phyloP scores from a whole-genome alignment of 2,329 filamentous ascomycete species.

The Neurospora crassa region DNA sequence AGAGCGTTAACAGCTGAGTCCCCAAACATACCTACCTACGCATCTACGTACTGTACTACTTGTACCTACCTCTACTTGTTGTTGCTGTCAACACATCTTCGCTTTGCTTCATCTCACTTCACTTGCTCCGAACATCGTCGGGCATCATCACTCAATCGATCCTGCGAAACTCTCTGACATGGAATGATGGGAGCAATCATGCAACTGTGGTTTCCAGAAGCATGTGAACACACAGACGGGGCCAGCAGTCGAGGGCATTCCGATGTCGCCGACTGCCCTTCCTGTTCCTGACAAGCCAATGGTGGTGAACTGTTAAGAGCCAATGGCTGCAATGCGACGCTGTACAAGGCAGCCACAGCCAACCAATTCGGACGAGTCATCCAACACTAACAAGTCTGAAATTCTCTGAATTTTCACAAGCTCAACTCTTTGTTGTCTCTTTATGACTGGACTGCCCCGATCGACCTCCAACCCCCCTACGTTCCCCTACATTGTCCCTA shows the following conservation, averaged over 20 bases:
- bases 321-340: background rate
- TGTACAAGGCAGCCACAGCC: background rate
- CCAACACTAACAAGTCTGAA: background rate
- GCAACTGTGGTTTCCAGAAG: background rate
- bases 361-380: background rate
- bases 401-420: background rate
- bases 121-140: background rate
- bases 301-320: background rate
- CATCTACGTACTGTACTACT: no score
- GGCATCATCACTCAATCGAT: background rate
- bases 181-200: background rate
- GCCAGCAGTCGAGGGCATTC: background rate
- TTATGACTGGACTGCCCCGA: background rate
- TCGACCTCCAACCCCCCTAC: background rate
- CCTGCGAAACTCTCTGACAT: background rate
- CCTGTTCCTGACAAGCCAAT: background rate
- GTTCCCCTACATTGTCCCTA: background rate
- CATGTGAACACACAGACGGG: background rate
- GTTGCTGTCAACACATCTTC: background rate
- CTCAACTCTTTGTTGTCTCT: background rate
- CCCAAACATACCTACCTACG: background rate
- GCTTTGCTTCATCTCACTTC: background rate
- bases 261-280: background rate
- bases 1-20: background rate
- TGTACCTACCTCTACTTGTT: background rate